Evolutionary conservation across 345 rosid genomes (phyloP), one percentile per base, ranked within the genome.

Genomic region (Salix koriyanagi): DNA sequence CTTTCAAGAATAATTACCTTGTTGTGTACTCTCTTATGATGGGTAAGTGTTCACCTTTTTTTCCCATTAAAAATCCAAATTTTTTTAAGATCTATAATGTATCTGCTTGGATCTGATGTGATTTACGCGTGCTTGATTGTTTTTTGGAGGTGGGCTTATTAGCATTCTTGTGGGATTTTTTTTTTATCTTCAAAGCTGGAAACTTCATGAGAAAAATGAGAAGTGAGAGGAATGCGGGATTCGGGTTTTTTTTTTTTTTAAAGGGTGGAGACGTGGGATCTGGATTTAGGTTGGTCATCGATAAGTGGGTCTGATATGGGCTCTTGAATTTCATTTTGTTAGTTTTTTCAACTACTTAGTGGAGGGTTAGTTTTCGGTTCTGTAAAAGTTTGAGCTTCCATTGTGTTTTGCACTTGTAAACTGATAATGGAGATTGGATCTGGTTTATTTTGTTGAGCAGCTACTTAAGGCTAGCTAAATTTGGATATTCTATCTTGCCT

Each of bases 21-120:
- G 46, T 90, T 15, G 96, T 91, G 44, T 91, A 88, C 85, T 91
- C 96, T 58, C 92, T 91, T 82, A 90, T 89, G 96, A 91, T 91
- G 93, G 91, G 96, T 91, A 71, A 58, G 64, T 58, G 64, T 58
- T 18, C 4, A 4, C 50, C 6, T 13, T 58, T 25, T 25, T 23
- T 4, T 7, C 21, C 23, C 64, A 10, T 58, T 58, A 23, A 9
- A 52, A 58, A 58, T 58, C 25, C 28, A 12, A 12, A 4, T 8
- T 2, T 13, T 8, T n/a, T 58, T 23, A n/a, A 58, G 64, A 58
- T 58, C 64, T 58, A 58, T 58, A 12, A 10, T 58, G 15, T 23
- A 12, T 58, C 10, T 58, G 19, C 25, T n/a, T 58, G 28, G 64
- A 58, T 58, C 64, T 23, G 64, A 23, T 23, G 64, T 58, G 62